Conservation (phyloP, 306 rosid species). For the Trifolium dubium region DNA sequence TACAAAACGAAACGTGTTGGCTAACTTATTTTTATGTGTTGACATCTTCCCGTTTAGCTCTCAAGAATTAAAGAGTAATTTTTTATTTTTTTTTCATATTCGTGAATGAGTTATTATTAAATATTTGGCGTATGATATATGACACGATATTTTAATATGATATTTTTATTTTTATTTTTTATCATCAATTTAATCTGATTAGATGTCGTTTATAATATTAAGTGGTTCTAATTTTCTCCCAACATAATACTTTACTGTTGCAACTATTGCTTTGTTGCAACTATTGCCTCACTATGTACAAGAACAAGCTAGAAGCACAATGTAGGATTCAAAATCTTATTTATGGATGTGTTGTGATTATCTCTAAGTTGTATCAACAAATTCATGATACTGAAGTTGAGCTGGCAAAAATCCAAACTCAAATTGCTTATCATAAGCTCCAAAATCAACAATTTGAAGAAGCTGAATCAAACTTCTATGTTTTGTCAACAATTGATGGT, state of each 20-base stretch:
- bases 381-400: constrained; percentile 51
- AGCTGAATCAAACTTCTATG: constrained; percentile 32
- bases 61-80: no score
- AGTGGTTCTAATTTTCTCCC: no score
- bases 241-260: no score
- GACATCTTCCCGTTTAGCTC: no score
- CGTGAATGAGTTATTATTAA: no score
- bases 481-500: not conserved
- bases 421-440: constrained; percentile 47
- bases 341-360: constrained; percentile 69
- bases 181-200: not conserved
- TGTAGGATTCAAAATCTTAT: constrained; percentile 68
- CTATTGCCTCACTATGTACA: constrained; percentile 56
- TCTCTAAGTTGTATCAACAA: constrained; percentile 60
- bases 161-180: no score
- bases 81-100: no score
- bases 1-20: not conserved
- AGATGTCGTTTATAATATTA: no score
- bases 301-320: constrained; percentile 65
- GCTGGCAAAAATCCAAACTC: constrained; percentile 56
- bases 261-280: constrained; percentile 48
- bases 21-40: not conserved
- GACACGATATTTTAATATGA: no score
- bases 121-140: no score
- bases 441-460: constrained; percentile 25